Evolutionary conservation across 768 basidiomycete species (phyloP).

Genomic region (Candolleomyces aberdarensis): DNA sequence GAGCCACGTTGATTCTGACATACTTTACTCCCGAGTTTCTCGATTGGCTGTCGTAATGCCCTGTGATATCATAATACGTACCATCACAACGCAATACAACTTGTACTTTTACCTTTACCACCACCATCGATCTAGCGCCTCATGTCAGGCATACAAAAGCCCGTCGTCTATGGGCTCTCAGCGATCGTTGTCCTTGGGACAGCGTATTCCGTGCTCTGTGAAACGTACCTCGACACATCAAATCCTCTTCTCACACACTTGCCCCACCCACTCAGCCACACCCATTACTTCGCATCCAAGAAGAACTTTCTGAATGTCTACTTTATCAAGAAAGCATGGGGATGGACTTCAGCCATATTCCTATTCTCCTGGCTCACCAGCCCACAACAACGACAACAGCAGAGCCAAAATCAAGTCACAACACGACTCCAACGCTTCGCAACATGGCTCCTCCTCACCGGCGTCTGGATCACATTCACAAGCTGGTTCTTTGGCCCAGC

Average conservation of each 20-base stretch:
- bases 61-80: background rate
- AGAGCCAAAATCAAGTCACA: slow-evolving; percentile 11
- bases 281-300: slow-evolving; percentile 80
- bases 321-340: slow-evolving; percentile 93
- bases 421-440: slow-evolving; percentile 31
- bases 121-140: background rate
- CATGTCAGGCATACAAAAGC: slow-evolving; percentile 12
- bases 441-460: slow-evolving; percentile 59
- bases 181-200: slow-evolving; percentile 58
- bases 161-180: slow-evolving; percentile 39
- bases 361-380: slow-evolving; percentile 56
- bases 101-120: slow-evolving; percentile 4
- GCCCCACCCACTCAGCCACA: slow-evolving; percentile 59
- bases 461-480: slow-evolving; percentile 72
- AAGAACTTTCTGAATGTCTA: slow-evolving; percentile 75
- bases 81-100: background rate
- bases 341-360: slow-evolving; percentile 77
- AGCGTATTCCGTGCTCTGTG: slow-evolving; percentile 55
- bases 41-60: slow-evolving; percentile 59
- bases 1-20: slow-evolving; percentile 84
- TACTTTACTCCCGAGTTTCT: slow-evolving; percentile 98
- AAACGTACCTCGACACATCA: slow-evolving; percentile 84
- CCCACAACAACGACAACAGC: slow-evolving; percentile 22
- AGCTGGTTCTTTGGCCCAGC: slow-evolving; percentile 88
- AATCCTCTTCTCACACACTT: slow-evolving; percentile 66